Base-by-base conservation (phyloP, 345 rosid genomes). In the Passiflora organensis region DNA sequence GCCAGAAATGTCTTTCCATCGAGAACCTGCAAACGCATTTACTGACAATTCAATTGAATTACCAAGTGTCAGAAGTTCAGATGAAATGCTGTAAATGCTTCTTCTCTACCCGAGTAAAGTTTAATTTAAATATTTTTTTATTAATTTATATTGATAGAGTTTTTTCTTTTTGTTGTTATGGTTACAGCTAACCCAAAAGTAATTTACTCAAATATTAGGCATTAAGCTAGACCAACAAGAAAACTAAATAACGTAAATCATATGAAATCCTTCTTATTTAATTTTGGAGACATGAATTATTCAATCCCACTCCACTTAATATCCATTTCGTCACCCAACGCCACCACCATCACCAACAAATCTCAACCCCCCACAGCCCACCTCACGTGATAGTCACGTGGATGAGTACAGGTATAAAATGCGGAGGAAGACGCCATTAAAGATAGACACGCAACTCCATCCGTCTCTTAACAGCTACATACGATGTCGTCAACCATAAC, bases 321-420 rank as follows among this genome's bases (percentile, higher is more conserved):
- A n/a, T 14, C n/a, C 1, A 21, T 2, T 1, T 5, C 49, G 4
- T n/a, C n/a, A n/a, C n/a, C 56, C 21, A 19, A 16, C 39, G 9
- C 15, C 3, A 4, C 32, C 42, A 23, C 36, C 41, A 6, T 43
- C 54, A 8, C 54, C 5, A 28, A 5, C 22, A 6, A 2, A 14
- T 5, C 13, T 18, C 17, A 0, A 13, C 19, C 14, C 53, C 36
- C 1, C 18, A 32, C 37, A 2, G 13, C 15, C 13, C 15, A 16
- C 13, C 50, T 13, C 36, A 49, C 55, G 48, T 47, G 55, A 50
- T 6, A 1, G 36, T 38, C 63, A 36, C 54, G 46, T 59, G 63
- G 13, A 4, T 13, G n/a, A n/a, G n/a, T 43, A 20, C n/a, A 10
- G 12, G 1, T 4, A 1, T 14, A 15, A 28, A 6, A 15, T 36